Evolutionary conservation across 2,329 filamentous ascomycete genomes (phyloP).

Genomic region (Coniochaeta sp.): DNA sequence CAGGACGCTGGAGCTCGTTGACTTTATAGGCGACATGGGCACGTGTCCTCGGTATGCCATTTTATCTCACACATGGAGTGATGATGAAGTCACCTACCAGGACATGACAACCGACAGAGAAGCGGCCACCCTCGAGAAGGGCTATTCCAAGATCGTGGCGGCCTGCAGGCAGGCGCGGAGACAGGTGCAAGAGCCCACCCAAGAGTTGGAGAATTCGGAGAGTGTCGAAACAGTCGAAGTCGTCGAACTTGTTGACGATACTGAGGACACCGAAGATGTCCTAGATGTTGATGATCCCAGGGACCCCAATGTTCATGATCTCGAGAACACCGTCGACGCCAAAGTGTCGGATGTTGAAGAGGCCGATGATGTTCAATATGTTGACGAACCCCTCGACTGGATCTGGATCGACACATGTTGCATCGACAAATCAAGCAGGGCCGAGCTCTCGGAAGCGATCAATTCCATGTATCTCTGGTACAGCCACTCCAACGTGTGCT

Average conservation of each 20-base stretch:
- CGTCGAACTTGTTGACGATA: too few relatives aligned
- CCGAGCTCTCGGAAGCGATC: neutral
- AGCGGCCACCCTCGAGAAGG: neutral
- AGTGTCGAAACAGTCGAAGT: too few relatives aligned
- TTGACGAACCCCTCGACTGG: neutral
- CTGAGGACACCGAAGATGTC: too few relatives aligned
- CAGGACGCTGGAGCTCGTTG: neutral
- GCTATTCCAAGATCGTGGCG: neutral
- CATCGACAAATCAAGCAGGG: neutral
- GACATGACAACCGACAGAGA: neutral
- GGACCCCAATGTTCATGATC: too few relatives aligned
- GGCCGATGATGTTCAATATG: too few relatives aligned
- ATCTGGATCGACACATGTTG: neutral
- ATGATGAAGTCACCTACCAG: neutral
- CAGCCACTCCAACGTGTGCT: neutral
- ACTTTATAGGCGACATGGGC: neutral
- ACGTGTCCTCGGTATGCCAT: neutral
- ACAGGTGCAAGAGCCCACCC: too few relatives aligned
- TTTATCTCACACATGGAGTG: neutral
- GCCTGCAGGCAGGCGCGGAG: neutral
- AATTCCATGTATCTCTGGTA: conserved; percentile 6
- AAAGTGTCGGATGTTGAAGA: too few relatives aligned
- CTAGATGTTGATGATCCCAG: too few relatives aligned
- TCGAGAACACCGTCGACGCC: too few relatives aligned
- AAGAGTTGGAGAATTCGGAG: too few relatives aligned